phyloP scores from a whole-genome alignment of 768 basidiomycete species.

The Polyporus arcularius region DNA sequence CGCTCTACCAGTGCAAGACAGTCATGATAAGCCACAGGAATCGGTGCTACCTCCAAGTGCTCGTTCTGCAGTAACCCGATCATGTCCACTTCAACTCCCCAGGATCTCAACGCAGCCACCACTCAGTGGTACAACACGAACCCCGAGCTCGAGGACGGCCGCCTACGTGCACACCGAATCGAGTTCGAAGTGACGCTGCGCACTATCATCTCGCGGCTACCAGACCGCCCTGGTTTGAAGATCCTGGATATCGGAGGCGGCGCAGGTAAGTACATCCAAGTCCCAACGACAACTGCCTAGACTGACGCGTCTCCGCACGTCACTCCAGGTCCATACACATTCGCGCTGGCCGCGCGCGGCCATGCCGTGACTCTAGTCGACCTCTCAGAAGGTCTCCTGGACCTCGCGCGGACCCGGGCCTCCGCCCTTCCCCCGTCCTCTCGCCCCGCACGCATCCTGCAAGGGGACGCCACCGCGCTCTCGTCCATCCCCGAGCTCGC shows the following conservation, averaged over 20 bases:
- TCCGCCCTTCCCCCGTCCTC: not conserved
- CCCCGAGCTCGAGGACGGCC: constrained; percentile 16
- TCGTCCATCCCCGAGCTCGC: constrained; percentile 43
- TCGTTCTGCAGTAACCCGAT: too few relatives aligned
- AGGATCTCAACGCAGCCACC: constrained; percentile 8
- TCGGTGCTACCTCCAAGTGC: too few relatives aligned
- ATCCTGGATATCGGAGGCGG: constrained; percentile 24
- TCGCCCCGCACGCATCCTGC: constrained; percentile 9
- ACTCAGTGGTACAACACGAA: constrained; percentile 7
- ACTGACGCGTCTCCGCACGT: too few relatives aligned
- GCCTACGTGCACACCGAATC: constrained; percentile 18
- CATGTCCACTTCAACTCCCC: not conserved
- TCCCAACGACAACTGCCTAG: not conserved
- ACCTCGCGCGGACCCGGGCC: constrained; percentile 6
- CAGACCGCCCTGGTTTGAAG: constrained; percentile 3
- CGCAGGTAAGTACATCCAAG: constrained; percentile 10
- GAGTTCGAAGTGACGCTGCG: constrained; percentile 18
- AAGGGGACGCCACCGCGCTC: constrained; percentile 66
- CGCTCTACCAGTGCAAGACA: too few relatives aligned
- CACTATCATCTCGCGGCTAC: constrained; percentile 10
- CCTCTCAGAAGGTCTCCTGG: constrained; percentile 17
- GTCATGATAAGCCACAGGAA: too few relatives aligned
- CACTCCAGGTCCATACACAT: constrained; percentile 19
- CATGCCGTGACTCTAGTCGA: constrained; percentile 22
- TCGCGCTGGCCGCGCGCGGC: constrained; percentile 16